These are phyloP conservation scores for Luvunga scandens DNA, from an alignment of 345 rosid genomes.

Conservation along the genomic window DNA sequence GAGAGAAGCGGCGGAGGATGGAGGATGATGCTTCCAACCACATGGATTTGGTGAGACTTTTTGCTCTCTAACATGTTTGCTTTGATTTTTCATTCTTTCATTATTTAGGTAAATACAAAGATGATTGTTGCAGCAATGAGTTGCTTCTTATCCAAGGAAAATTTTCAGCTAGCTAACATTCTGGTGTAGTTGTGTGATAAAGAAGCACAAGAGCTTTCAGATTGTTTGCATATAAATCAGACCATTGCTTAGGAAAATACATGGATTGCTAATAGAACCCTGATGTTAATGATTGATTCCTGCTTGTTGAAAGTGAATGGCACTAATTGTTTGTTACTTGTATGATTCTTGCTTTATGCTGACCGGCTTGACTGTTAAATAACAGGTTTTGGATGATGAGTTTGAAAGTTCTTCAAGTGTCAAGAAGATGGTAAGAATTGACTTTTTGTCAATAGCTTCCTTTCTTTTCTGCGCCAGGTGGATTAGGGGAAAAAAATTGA, in stretches of 20 bases:
- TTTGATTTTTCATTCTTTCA: not conserved
- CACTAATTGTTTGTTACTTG: not conserved
- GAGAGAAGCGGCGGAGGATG: slow-evolving; percentile 73
- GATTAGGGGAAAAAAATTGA: not conserved
- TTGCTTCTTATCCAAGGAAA: not conserved
- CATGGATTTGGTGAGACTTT: slow-evolving; percentile 40
- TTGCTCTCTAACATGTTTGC: not conserved
- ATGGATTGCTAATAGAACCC: not conserved
- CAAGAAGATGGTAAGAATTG: slow-evolving; percentile 64
- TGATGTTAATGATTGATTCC: not conserved
- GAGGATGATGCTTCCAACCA: slow-evolving; percentile 53
- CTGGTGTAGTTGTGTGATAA: not conserved
- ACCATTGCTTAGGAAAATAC: not conserved
- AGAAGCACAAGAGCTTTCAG: not conserved
- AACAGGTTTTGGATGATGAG: slow-evolving; percentile 46
- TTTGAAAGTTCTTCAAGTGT: slow-evolving; percentile 38
- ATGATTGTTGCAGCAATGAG: not conserved
- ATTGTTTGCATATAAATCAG: not conserved
- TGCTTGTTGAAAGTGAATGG: not conserved
- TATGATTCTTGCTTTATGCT: not conserved
- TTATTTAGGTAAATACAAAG: not conserved
- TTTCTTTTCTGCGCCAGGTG: not conserved
- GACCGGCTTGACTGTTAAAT: slow-evolving; percentile 15
- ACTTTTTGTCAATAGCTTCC: not conserved
- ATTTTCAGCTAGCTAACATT: not conserved